phyloP scores from a whole-genome alignment of 2,329 filamentous ascomycete genomes.

The Xylariaceae sp. region DNA sequence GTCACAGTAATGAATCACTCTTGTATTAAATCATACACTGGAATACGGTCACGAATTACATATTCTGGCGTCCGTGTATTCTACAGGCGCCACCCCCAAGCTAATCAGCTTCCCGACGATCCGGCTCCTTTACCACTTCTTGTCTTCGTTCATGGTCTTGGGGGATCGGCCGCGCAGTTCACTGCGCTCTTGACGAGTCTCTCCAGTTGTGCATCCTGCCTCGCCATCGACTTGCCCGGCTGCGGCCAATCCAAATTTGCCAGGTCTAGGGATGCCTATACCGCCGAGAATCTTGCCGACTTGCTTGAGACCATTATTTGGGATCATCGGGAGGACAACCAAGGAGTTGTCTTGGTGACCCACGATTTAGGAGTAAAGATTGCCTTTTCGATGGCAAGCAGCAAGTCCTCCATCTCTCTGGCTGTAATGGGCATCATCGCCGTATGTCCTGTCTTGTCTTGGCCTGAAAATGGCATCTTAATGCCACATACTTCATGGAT shows the following conservation, averaged over 20 bases:
- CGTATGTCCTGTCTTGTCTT: constrained; percentile 73
- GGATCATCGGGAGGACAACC: constrained; percentile 65
- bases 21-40: constrained; percentile 68
- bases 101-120: constrained; percentile 71
- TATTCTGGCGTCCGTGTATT: constrained; percentile 82
- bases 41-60: constrained; percentile 57
- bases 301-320: constrained; percentile 74
- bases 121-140: constrained; percentile 76
- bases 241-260: constrained; percentile 81
- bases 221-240: constrained; percentile 87
- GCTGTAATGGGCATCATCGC: constrained; percentile 74
- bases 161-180: constrained; percentile 90
- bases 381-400: constrained; percentile 64
- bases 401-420: constrained; percentile 37
- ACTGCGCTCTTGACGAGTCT: constrained; percentile 77
- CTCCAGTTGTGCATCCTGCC: constrained; percentile 76
- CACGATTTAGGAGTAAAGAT: constrained; percentile 90
- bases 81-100: constrained; percentile 76
- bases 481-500: constrained; percentile 59
- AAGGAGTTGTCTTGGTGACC: constrained; percentile 76
- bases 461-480: constrained; percentile 52
- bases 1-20: constrained; percentile 57
- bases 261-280: constrained; percentile 74
- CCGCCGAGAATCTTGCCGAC: constrained; percentile 69
- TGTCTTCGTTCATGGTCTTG: constrained; percentile 89